Evolutionary conservation across 2,329 filamentous ascomycete species (phyloP), one percentile per base, ranked within the genome.

Genomic region (Paecilomyces variotii): DNA sequence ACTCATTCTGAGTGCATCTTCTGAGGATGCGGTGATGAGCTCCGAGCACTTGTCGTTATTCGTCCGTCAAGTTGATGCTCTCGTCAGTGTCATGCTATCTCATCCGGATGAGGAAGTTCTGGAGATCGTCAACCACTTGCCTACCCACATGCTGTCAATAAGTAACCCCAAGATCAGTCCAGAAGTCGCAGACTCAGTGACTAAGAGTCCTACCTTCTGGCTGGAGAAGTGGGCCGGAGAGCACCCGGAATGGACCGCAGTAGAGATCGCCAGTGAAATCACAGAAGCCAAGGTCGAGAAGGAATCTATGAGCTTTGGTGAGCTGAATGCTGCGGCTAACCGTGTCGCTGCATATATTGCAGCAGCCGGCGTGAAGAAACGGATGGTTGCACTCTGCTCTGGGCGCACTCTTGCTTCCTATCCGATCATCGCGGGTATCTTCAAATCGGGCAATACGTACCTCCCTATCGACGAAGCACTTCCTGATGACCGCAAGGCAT

Each of bases 361-460:
- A 3, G 63, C 63, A 0, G 54, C 60, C 32, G 65, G 64, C 11
- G 59, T 63, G 51, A 64, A 57, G 54, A 66, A 67, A 14, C 59
- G 63, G 14, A 67, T 67, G 55, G 67, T 73, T 49, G 70, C 63
- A 10, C 60, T 72, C 34, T 72, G 69, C 56, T 55, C 65, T 35
- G 67, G 64, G 2, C 65, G 69, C 7, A 66, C 63, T 10, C 52
- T 70, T 4, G 61, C 63, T 10, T 67, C 68, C 2, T 72, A 69
- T 56, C 63, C 69, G 2, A 59, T 70, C 11, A 67, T 72, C 19
- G 60, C 69, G 24, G 71, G 66, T 6, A 71, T 74, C 45, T 64
- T 73, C 58, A 71, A 69, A 45, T 67, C 70, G 1, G 71, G 70
- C n/a, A 72, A 70, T 56, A 64, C 63, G 1, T 74, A 72, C 62